phyloP scores from a whole-genome alignment of 805 yeast species.

The Cyberlindnera maritima region DNA sequence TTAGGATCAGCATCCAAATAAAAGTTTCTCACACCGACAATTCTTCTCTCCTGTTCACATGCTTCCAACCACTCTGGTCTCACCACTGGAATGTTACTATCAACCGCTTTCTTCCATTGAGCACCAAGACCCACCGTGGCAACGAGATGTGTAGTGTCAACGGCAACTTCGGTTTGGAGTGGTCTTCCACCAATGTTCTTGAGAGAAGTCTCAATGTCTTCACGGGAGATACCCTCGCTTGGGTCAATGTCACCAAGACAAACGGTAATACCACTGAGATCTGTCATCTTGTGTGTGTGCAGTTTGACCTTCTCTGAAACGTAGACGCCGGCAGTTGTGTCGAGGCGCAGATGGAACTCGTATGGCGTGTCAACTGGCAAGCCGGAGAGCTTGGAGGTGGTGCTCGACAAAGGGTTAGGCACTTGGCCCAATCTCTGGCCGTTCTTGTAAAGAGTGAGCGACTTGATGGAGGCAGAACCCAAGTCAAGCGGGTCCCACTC shows the following conservation, averaged over 20 bases:
- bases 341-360: conserved; percentile 73
- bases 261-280: conserved; percentile 85
- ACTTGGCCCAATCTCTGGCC: conserved; percentile 68
- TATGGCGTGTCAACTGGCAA: conserved; percentile 82
- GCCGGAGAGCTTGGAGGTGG: conserved; percentile 86
- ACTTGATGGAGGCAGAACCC: conserved; percentile 78
- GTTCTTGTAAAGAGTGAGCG: conserved; percentile 75
- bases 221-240: conserved; percentile 39
- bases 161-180: conserved; percentile 65
- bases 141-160: conserved; percentile 95
- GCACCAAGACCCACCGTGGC: conserved; percentile 68
- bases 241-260: conserved; percentile 80
- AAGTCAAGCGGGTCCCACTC: conserved; percentile 89
- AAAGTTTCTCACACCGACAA: conserved; percentile 90
- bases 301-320: conserved; percentile 65
- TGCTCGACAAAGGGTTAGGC: conserved; percentile 76
- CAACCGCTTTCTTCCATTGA: conserved; percentile 76
- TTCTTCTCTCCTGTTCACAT: conserved; percentile 82
- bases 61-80: conserved; percentile 97
- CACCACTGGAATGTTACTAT: conserved; percentile 86
- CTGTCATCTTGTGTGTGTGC: conserved; percentile 94
- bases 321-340: conserved; percentile 87
- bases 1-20: conserved; percentile 57
- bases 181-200: conserved; percentile 80
- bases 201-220: conserved; percentile 63